These are phyloP conservation scores for Urochloa ruziziensis DNA, from an alignment of 176 grass and related monocot species.

Conservation along the genomic window DNA sequence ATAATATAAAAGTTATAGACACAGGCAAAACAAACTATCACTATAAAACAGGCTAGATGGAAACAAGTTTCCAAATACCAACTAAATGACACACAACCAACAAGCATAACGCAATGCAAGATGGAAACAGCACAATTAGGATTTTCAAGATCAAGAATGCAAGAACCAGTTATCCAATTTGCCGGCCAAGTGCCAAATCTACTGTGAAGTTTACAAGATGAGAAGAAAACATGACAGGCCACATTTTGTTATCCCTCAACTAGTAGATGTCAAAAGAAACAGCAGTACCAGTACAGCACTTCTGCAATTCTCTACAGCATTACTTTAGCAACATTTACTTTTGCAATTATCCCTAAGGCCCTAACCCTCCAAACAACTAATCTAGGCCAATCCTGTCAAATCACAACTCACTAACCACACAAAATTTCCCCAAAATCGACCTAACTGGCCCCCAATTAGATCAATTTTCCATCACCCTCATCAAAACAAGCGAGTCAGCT, in stretches of 20 bases:
- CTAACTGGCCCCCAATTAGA: background rate
- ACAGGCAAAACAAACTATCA: background rate
- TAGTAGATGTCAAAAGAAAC: background rate
- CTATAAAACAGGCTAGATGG: background rate
- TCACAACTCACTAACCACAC: background rate
- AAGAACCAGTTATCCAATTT: background rate
- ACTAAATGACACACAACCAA: background rate
- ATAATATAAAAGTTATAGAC: background rate
- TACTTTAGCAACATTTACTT: background rate
- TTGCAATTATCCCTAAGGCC: no score
- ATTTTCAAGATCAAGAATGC: background rate
- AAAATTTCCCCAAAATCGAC: background rate
- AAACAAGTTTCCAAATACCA: background rate
- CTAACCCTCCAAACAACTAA: background rate
- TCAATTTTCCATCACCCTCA: background rate
- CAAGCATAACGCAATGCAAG: background rate
- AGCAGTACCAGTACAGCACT: background rate
- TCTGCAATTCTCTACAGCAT: background rate
- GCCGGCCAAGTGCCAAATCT: background rate
- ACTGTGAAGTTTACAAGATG: background rate
- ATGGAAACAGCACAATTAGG: background rate
- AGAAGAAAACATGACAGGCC: background rate
- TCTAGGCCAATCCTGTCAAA: background rate
- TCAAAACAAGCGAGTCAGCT: background rate
- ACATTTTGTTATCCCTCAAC: background rate